Conservation (phyloP, 495 filamentous ascomycete genomes). For the Neohortaea acidophila region DNA sequence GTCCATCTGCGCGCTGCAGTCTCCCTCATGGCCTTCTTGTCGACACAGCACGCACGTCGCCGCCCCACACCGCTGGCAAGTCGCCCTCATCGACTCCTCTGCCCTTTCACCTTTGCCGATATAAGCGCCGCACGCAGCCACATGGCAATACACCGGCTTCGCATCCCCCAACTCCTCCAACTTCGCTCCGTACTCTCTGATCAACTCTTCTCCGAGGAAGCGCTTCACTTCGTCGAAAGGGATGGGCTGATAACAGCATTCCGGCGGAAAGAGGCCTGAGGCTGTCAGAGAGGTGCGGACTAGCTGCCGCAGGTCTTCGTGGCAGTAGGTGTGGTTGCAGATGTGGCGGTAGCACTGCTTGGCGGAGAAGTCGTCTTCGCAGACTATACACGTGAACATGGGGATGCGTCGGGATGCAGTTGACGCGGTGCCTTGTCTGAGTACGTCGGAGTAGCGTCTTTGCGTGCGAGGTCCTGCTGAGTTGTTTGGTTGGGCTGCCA, state of each 20-base stretch:
- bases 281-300: slow-evolving; percentile 1
- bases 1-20: slow-evolving; percentile 19
- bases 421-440: neutral
- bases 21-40: slow-evolving; percentile 23
- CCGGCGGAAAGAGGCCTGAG: slow-evolving; percentile 14
- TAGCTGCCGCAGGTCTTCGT: neutral
- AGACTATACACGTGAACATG: slow-evolving; percentile 1
- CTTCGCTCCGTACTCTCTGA: slow-evolving; percentile 15
- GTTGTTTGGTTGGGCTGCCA: neutral
- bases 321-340: slow-evolving; percentile 11
- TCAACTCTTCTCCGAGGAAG: neutral
- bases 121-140: slow-evolving; percentile 17
- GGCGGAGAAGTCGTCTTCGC: neutral
- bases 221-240: slow-evolving; percentile 1
- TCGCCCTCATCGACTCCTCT: slow-evolving; percentile 27
- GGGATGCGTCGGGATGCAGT: neutral
- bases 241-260: slow-evolving; percentile 14
- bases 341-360: neutral
- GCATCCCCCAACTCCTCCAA: slow-evolving; percentile 18
- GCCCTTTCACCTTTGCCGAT: slow-evolving; percentile 25
- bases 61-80: slow-evolving; percentile 28
- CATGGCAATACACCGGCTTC: slow-evolving; percentile 21
- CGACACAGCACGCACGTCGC: slow-evolving; percentile 37
- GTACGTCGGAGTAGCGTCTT: neutral
- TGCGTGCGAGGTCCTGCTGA: neutral